phyloP scores from a whole-genome alignment of 75 land plant species.

The Cupressus sempervirens region DNA sequence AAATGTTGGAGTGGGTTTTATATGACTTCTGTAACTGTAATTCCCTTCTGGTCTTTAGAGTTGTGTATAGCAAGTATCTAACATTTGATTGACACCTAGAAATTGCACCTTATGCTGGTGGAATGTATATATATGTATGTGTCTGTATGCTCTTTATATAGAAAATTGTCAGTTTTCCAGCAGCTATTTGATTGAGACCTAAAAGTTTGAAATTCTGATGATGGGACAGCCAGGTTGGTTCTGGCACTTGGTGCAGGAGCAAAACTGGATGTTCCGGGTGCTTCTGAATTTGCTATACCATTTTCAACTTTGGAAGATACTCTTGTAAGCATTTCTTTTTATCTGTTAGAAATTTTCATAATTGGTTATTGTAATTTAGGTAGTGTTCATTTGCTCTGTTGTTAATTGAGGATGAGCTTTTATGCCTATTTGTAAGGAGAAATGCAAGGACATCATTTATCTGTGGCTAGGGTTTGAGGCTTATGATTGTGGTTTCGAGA shows the following conservation, averaged over 20 bases:
- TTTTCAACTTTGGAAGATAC: conserved; percentile 88
- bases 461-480: not conserved
- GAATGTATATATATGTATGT: conserved; percentile 18
- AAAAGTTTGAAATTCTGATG: not conserved
- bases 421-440: not conserved
- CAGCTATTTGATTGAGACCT: not conserved
- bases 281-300: conserved; percentile 79
- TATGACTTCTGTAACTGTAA: not conserved
- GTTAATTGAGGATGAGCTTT: not conserved
- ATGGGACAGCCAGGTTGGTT: conserved; percentile 94
- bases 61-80: not conserved
- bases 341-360: not conserved
- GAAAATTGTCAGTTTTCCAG: not conserved
- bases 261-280: conserved; percentile 83
- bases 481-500: not conserved
- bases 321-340: conserved; percentile 42
- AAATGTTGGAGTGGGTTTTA: not conserved
- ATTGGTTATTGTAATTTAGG: not conserved
- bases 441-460: not conserved
- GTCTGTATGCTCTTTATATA: not conserved
- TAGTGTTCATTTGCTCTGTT: not conserved
- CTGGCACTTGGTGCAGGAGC: conserved; percentile 92
- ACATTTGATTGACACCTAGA: not conserved
- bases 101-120: conserved; percentile 1
- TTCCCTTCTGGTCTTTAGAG: not conserved